phyloP scores from a whole-genome alignment of 2,329 filamentous ascomycete species.

The Monosporascus cannonballus region DNA sequence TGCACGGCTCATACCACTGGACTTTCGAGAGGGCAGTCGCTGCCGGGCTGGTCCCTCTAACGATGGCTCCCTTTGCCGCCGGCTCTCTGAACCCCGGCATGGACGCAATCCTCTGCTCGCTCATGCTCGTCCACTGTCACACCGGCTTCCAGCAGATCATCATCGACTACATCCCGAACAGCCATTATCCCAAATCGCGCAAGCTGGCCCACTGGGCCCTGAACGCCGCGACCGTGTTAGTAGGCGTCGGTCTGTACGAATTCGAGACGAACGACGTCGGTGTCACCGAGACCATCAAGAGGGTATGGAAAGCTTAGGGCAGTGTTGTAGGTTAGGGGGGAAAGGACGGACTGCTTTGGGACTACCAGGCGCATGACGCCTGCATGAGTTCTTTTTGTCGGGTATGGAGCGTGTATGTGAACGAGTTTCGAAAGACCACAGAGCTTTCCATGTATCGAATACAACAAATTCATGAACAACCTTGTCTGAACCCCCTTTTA shows the following conservation, averaged over 20 bases:
- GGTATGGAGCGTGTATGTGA: no score
- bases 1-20: constrained; percentile 98
- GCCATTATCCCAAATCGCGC: constrained; percentile 61
- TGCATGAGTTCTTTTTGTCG: no score
- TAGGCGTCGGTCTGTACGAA: constrained; percentile 88
- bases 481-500: no score
- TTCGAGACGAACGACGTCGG: constrained; percentile 99
- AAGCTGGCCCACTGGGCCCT: constrained; percentile 71
- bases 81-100: constrained; percentile 84
- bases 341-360: no score
- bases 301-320: constrained; percentile 77
- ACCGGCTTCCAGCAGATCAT: constrained; percentile 89
- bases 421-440: no score
- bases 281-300: constrained; percentile 80
- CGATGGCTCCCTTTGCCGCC: constrained; percentile 84
- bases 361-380: no score
- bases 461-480: no score
- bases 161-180: constrained; percentile 81
- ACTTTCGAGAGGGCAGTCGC: constrained; percentile 86
- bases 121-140: constrained; percentile 87
- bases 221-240: constrained; percentile 70
- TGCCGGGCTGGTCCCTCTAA: constrained; percentile 76
- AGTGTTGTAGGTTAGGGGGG: no score
- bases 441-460: no score
- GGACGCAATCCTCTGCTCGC: constrained; percentile 78